These are phyloP conservation scores for Clonostachys byssicola DNA, from an alignment of 2,329 filamentous ascomycete genomes.

Conservation along the genomic window DNA sequence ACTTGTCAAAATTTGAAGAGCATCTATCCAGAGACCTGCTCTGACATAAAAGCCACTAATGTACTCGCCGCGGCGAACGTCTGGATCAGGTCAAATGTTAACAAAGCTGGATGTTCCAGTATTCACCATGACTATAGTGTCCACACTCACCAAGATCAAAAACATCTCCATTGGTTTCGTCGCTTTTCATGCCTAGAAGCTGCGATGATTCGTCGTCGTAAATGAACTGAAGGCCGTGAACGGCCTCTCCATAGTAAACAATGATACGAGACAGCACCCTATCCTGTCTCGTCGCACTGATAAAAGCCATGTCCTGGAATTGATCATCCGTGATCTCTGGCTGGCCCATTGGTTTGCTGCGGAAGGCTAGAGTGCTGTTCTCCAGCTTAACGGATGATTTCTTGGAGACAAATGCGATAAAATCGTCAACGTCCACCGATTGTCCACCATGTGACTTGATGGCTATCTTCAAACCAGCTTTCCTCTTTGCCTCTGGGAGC, in stretches of 20 bases:
- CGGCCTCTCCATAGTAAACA: slow-evolving; percentile 70
- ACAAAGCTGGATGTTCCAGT: no score
- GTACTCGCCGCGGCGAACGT: slow-evolving; percentile 80
- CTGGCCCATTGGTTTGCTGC: slow-evolving; percentile 56
- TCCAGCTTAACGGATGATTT: slow-evolving; percentile 70
- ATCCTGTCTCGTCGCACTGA: slow-evolving; percentile 61
- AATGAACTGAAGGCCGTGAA: slow-evolving; percentile 88
- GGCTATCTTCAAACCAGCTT: slow-evolving; percentile 64
- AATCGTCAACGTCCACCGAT: slow-evolving; percentile 72
- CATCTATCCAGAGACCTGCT: slow-evolving; percentile 80
- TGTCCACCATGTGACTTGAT: slow-evolving; percentile 76
- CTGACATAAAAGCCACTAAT: slow-evolving; percentile 83
- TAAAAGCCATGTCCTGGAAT: slow-evolving; percentile 70
- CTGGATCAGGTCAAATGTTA: slow-evolving; percentile 36
- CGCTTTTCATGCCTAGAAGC: slow-evolving; percentile 79
- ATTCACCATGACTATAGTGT: neutral
- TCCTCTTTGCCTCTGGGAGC: slow-evolving; percentile 69
- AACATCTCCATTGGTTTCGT: slow-evolving; percentile 63
- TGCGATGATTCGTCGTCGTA: slow-evolving; percentile 86
- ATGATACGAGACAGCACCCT: slow-evolving; percentile 72
- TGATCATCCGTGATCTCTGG: slow-evolving; percentile 68
- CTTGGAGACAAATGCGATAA: slow-evolving; percentile 67
- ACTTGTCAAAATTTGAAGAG: slow-evolving; percentile 84
- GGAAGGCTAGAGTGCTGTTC: slow-evolving; percentile 64
- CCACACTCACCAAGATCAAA: slow-evolving; percentile 69